Evolutionary conservation across 805 yeast genomes (phyloP), one percentile per base, ranked within the genome.

Genomic region (Cyberlindnera meyerae): DNA sequence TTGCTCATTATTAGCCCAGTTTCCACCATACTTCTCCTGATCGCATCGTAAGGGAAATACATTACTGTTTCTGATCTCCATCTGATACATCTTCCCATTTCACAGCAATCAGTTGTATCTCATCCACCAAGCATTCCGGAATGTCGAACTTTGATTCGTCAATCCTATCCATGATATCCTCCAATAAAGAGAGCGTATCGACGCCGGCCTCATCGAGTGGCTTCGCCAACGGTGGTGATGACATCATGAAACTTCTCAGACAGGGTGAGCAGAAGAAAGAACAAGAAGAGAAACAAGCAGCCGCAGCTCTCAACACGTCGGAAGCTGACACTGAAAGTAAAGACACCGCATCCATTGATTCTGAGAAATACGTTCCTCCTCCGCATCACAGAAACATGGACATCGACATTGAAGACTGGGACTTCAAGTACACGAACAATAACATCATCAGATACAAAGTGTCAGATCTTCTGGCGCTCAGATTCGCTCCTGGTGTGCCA

Each of bases 261-360:
- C 49, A 51, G 15, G 57, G 56, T 12, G 56, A 51, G 32, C 37
- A 24, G 33, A 48, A 49, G 29, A 48, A 52, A 34, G 49, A 47
- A 26, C 43, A 44, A 21, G 52, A 52, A 31, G 55, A 47, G 36
- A 29, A 44, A 15, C 40, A 37, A 11, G 39, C 24, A 30, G 22
- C 22, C 9, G 22, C 22, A 7, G 9, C 7, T 20, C 9, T 8
- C 22, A 8, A 8, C 9, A 8, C 22, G 9, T 20, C 22, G 9
- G 7, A 7, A 20, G 9, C 22, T 16, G 18, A 14, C 18, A 11
- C 27, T n/a, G 11, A 7, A 24, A 24, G 18, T 9, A 15, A 27
- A 8, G 18, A 35, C 20, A 42, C 22, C 9, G 22, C 7, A 20
- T 7, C 22, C 7, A 20, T 37, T 5, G 36, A 31, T 14, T 36